Percentiles rank a stretch among this genome's conserved stretches.
Evolutionary conservation across 2,329 filamentous ascomycete genomes (phyloP).

Genomic region (Beauveria asiatica): DNA sequence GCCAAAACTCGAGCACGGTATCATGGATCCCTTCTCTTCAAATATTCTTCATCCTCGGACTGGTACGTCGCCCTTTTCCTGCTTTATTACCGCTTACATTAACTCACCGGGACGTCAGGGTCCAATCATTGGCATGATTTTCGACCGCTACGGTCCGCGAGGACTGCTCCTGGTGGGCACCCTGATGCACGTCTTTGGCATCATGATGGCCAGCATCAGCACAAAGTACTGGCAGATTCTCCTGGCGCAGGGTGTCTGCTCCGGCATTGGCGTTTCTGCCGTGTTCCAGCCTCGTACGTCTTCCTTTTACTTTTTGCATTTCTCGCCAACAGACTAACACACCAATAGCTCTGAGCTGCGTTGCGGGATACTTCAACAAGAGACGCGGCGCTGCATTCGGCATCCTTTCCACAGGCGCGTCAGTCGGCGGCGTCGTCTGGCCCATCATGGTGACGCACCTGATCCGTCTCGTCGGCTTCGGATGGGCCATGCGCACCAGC

Average conservation of each 20-base stretch:
- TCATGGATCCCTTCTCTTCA: slow-evolving; percentile 55
- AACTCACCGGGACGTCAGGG: slow-evolving; percentile 27
- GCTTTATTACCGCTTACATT: background rate
- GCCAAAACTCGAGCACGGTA: slow-evolving; percentile 45
- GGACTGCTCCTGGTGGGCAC: slow-evolving; percentile 43
- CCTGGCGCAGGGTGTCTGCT: slow-evolving; percentile 29
- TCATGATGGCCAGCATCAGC: slow-evolving; percentile 54
- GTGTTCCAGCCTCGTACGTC: slow-evolving; percentile 24
- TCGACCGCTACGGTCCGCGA: slow-evolving; percentile 54
- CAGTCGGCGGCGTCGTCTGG: slow-evolving; percentile 31
- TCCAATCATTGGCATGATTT: slow-evolving; percentile 53
- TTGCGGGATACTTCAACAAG: slow-evolving; percentile 27
- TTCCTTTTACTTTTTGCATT: background rate
- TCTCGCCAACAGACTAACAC: background rate
- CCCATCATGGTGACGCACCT: slow-evolving; percentile 31
- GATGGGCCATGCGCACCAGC: slow-evolving; percentile 30
- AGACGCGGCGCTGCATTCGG: slow-evolving; percentile 28
- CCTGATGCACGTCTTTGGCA: slow-evolving; percentile 48
- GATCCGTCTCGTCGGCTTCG: slow-evolving; percentile 27
- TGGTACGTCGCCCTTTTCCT: slow-evolving; percentile 20
- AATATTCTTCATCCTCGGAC: slow-evolving; percentile 44
- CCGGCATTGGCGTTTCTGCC: slow-evolving; percentile 26
- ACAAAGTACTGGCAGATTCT: slow-evolving; percentile 33
- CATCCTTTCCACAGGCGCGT: slow-evolving; percentile 26
- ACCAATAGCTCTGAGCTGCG: slow-evolving; percentile 20